Conservation (phyloP, 2,329 filamentous ascomycete genomes). For the Aspergillus ruber region DNA sequence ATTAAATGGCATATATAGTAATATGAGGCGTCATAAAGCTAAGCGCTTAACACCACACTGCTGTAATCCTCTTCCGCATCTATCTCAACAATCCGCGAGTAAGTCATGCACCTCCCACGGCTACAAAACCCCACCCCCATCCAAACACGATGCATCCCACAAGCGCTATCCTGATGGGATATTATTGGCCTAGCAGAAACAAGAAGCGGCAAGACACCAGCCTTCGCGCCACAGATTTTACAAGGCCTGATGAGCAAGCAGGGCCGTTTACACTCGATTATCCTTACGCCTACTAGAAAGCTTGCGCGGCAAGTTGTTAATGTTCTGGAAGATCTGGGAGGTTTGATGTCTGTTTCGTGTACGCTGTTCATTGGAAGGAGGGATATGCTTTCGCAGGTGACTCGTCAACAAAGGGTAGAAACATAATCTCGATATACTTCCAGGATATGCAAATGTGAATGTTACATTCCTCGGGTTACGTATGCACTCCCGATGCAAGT, state of each 20-base stretch:
- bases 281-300: conserved; percentile 89
- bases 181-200: conserved; percentile 93
- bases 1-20: too few relatives aligned
- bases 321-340: conserved; percentile 81
- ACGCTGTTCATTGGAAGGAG: conserved; percentile 86
- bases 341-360: conserved; percentile 77
- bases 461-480: too few relatives aligned
- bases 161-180: conserved; percentile 72
- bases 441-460: too few relatives aligned
- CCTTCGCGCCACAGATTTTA: conserved; percentile 87
- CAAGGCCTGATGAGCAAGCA: conserved; percentile 86
- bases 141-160: conserved; percentile 75
- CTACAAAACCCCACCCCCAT: conserved; percentile 88
- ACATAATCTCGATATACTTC: too few relatives aligned
- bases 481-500: too few relatives aligned
- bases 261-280: conserved; percentile 75
- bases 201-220: conserved; percentile 90
- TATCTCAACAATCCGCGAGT: too few relatives aligned
- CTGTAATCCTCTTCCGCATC: too few relatives aligned
- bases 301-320: conserved; percentile 86
- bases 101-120: conserved; percentile 70
- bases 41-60: too few relatives aligned
- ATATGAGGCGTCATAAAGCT: too few relatives aligned
- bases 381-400: conserved; percentile 60
- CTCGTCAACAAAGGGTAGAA: too few relatives aligned